These are phyloP conservation scores for Gaultheria prostrata DNA, from an alignment of 148 eudicot genomes.

Conservation along the genomic window DNA sequence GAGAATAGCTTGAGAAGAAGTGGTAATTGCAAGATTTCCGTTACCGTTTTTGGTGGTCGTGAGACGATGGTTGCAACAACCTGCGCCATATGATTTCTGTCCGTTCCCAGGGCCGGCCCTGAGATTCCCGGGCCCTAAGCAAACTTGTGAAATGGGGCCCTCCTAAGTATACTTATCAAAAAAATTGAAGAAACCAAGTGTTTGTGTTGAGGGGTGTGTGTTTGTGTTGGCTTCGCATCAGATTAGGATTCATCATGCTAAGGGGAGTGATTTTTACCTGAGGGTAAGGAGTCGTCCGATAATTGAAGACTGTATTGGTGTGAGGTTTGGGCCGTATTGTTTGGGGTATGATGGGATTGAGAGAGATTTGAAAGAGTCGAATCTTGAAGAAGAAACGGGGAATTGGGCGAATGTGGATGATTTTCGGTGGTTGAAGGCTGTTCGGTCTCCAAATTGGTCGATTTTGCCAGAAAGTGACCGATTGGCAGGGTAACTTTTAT, in stretches of 20 bases:
- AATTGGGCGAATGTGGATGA: conserved; percentile 91
- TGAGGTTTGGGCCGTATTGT: conserved; percentile 82
- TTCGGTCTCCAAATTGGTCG: conserved; percentile 83
- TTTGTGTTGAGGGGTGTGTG: conserved; percentile 53
- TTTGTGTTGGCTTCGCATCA: conserved; percentile 85
- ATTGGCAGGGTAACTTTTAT: conserved; percentile 31
- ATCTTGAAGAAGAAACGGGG: conserved; percentile 68
- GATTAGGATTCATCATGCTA: conserved; percentile 83
- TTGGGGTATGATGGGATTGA: conserved; percentile 68
- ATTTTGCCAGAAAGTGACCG: conserved; percentile 62
- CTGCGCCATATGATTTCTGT: too few relatives aligned
- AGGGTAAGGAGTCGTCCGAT: conserved; percentile 84
- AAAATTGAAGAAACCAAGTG: too few relatives aligned
- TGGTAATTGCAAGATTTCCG: too few relatives aligned
- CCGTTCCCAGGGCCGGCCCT: too few relatives aligned
- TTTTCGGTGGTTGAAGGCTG: conserved; percentile 80
- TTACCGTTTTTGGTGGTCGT: too few relatives aligned
- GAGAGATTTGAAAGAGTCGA: conserved; percentile 55
- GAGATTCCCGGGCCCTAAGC: too few relatives aligned
- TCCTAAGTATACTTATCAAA: too few relatives aligned
- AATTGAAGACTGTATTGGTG: conserved; percentile 68
- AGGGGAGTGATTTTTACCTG: conserved; percentile 65
- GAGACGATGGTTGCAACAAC: too few relatives aligned
- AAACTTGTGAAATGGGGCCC: too few relatives aligned
- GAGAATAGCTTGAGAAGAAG: too few relatives aligned